These are phyloP conservation scores for Aspergillus pseudoterreus DNA, from an alignment of 2,329 filamentous ascomycete genomes.

Conservation along the genomic window DNA sequence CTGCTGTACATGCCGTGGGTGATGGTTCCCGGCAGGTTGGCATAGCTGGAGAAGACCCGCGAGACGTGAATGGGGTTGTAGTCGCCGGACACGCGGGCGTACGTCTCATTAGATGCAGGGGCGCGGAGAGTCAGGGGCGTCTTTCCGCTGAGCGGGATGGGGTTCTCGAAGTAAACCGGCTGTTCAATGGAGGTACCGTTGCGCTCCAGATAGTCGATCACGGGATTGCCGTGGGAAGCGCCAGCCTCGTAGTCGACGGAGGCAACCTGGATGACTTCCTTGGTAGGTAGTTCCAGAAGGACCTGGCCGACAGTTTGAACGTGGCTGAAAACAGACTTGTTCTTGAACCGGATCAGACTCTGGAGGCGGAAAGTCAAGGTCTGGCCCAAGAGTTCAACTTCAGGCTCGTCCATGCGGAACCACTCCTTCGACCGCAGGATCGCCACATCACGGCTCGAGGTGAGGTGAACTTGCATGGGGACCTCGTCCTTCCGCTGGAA, in stretches of 20 bases:
- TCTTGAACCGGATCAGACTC: slow-evolving; percentile 89
- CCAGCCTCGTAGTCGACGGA: slow-evolving; percentile 94
- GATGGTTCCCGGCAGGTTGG: slow-evolving; percentile 92
- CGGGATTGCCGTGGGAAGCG: slow-evolving; percentile 88
- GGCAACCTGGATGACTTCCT: slow-evolving; percentile 96
- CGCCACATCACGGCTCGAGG: slow-evolving; percentile 84
- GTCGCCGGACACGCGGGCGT: slow-evolving; percentile 94
- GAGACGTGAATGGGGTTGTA: slow-evolving; percentile 99
- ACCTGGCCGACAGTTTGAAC: slow-evolving; percentile 92
- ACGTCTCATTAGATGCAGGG: slow-evolving; percentile 94
- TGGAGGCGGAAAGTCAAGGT: slow-evolving; percentile 95
- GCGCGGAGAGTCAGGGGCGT: slow-evolving; percentile 83
- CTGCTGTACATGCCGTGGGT: slow-evolving; percentile 99
- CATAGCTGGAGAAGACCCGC: slow-evolving; percentile 91
- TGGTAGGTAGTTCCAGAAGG: slow-evolving; percentile 87
- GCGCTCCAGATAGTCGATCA: slow-evolving; percentile 91
- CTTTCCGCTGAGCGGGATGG: slow-evolving; percentile 92
- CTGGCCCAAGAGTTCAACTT: slow-evolving; percentile 85
- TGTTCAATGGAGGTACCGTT: slow-evolving; percentile 92
- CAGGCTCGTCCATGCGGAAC: slow-evolving; percentile 83
- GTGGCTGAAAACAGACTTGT: slow-evolving; percentile 83
- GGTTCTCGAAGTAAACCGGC: slow-evolving; percentile 93
- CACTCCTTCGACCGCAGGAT: slow-evolving; percentile 95
- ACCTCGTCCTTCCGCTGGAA: slow-evolving; percentile 98
- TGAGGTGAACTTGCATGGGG: slow-evolving; percentile 87